These are phyloP conservation scores for Hypericum androsaemum DNA, from an alignment of 345 rosid genomes.

Conservation along the genomic window DNA sequence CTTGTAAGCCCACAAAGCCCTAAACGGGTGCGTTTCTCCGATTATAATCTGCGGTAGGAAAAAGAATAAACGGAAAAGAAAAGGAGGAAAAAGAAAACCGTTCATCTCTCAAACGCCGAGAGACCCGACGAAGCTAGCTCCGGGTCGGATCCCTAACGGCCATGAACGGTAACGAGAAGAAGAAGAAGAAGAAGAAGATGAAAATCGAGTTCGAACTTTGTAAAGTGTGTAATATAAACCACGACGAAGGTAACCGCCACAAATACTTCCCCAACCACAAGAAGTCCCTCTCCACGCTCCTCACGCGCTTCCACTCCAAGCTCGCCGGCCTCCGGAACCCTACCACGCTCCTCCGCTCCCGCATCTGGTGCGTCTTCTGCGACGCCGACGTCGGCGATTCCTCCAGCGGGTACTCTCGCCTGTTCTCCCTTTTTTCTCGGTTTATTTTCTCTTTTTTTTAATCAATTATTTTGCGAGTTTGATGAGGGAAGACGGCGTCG, in stretches of 20 bases:
- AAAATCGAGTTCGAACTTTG: slow-evolving; percentile 49
- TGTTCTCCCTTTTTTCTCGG: background rate
- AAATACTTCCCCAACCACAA: slow-evolving; percentile 74
- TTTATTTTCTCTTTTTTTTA: background rate
- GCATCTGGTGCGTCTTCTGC: slow-evolving; percentile 84
- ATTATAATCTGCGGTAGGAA: too few species aligned
- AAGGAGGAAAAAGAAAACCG: too few species aligned
- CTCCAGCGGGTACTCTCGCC: slow-evolving; percentile 20
- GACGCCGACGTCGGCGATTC: slow-evolving; percentile 53
- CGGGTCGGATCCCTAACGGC: background rate
- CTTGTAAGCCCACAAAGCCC: too few species aligned
- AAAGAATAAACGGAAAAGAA: too few species aligned
- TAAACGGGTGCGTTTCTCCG: too few species aligned
- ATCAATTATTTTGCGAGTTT: background rate
- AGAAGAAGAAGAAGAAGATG: slow-evolving; percentile 17
- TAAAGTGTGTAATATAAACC: slow-evolving; percentile 58
- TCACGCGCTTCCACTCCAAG: slow-evolving; percentile 53
- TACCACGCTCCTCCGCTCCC: slow-evolving; percentile 38
- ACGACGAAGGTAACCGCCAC: slow-evolving; percentile 61
- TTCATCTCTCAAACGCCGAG: too few species aligned
- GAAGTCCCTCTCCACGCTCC: slow-evolving; percentile 40
- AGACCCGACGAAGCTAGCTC: too few species aligned
- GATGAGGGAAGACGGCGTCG: background rate
- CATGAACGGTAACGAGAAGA: slow-evolving; percentile 6
- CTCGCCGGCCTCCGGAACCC: slow-evolving; percentile 54